These are phyloP conservation scores for Lactuca sativa DNA, from an alignment of 129 eudicot species.

Conservation along the genomic window DNA sequence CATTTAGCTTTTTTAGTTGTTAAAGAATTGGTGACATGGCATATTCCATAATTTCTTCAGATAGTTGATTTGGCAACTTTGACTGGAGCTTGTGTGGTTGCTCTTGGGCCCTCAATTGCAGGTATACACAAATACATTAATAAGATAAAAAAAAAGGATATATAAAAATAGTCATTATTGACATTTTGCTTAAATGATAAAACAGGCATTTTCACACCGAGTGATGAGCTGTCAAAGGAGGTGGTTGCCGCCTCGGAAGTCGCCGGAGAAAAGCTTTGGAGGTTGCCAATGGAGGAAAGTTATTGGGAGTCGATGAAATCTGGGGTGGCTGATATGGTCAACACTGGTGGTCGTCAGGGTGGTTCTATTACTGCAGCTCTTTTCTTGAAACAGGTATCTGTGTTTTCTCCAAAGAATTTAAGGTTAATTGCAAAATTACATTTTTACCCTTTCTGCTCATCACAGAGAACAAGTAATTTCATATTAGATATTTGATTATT, in stretches of 20 bases:
- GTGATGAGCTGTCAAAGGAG: slow-evolving; percentile 82
- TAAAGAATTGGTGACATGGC: background rate
- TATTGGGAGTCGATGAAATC: slow-evolving; percentile 98
- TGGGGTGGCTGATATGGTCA: slow-evolving; percentile 97
- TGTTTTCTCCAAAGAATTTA: background rate
- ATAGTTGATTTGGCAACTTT: slow-evolving; percentile 91
- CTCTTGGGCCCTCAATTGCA: slow-evolving; percentile 96
- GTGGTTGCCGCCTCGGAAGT: slow-evolving; percentile 79
- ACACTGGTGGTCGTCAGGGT: slow-evolving; percentile 90
- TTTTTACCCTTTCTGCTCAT: background rate
- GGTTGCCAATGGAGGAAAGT: slow-evolving; percentile 95
- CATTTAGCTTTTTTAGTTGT: too few species aligned
- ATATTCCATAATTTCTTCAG: slow-evolving; percentile 40
- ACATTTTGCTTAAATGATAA: background rate
- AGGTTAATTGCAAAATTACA: too few species aligned
- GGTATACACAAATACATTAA: slow-evolving; percentile 34
- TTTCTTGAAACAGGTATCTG: slow-evolving; percentile 86
- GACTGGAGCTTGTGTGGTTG: slow-evolving; percentile 92
- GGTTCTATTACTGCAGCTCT: slow-evolving; percentile 95
- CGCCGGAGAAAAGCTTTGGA: slow-evolving; percentile 93
- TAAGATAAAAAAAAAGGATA: background rate
- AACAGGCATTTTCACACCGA: slow-evolving; percentile 88
- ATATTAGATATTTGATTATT: background rate
- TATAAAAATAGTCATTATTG: background rate
- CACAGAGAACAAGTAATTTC: background rate